Evolutionary conservation across 164 flowering plant species (phyloP).

Genomic region (Aristolochia contorta): DNA sequence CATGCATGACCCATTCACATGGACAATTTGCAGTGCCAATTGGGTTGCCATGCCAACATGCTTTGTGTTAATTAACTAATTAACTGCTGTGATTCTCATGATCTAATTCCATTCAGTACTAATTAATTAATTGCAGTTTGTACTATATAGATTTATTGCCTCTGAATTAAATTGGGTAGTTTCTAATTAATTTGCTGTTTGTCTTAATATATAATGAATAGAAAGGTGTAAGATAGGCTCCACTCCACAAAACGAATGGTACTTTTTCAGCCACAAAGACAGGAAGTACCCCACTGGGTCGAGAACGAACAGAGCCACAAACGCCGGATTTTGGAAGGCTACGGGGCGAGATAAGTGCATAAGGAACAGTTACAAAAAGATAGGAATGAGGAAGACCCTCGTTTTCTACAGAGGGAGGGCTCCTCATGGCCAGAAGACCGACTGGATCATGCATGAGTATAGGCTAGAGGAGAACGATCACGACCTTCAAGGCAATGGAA

Average conservation of each 20-base stretch:
- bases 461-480: conserved; percentile 74
- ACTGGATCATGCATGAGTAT: conserved; percentile 98
- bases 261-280: conserved; percentile 97
- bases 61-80: too few relatives aligned
- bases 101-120: too few relatives aligned
- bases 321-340: conserved; percentile 96
- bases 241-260: conserved; percentile 94
- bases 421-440: conserved; percentile 92
- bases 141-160: too few relatives aligned
- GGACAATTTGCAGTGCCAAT: too few relatives aligned
- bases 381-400: conserved; percentile 94
- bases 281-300: conserved; percentile 95
- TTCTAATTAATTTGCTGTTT: not conserved
- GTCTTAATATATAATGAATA: conserved; percentile 5
- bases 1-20: too few relatives aligned
- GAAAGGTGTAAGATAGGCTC: conserved; percentile 90
- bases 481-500: conserved; percentile 32
- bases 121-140: too few relatives aligned
- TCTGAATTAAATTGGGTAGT: not conserved
- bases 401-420: conserved; percentile 93
- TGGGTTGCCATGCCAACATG: too few relatives aligned
- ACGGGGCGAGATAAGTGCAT: conserved; percentile 96
- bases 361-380: conserved; percentile 69
- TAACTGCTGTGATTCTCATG: too few relatives aligned
- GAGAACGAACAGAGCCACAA: conserved; percentile 84